phyloP scores from a whole-genome alignment of 106 monocot species.

The Dioscorea dumetorum region DNA sequence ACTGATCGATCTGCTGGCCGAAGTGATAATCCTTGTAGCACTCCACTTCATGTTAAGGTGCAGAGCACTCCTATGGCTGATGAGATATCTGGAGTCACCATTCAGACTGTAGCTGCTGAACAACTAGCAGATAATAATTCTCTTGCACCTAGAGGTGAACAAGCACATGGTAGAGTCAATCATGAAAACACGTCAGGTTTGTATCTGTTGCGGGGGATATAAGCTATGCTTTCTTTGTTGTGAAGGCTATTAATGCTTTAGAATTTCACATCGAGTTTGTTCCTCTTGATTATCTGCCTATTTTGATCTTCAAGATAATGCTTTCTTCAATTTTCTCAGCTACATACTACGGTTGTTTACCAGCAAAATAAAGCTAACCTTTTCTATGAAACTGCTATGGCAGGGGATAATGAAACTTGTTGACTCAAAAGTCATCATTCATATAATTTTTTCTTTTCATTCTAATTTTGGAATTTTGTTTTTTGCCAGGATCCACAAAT shows the following conservation, averaged over 20 bases:
- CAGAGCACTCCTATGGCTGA: constrained; percentile 22
- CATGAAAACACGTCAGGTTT: constrained; percentile 29
- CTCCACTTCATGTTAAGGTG: constrained; percentile 28
- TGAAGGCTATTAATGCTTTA: too few species aligned
- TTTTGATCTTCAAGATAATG: too few species aligned
- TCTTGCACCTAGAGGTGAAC: constrained; percentile 28
- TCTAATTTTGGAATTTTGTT: not conserved
- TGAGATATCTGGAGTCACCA: constrained; percentile 44
- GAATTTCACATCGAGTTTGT: too few species aligned
- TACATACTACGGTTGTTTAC: too few species aligned
- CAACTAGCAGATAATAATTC: not conserved
- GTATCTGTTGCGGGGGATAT: not conserved
- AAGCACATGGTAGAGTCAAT: constrained; percentile 25
- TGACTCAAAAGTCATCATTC: not conserved
- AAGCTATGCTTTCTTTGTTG: not conserved
- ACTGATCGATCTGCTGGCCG: constrained; percentile 19
- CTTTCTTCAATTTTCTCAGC: too few species aligned
- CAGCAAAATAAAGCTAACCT: too few species aligned
- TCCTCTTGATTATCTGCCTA: too few species aligned
- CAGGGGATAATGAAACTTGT: not conserved
- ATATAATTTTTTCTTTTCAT: too few species aligned
- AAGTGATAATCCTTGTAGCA: constrained; percentile 25
- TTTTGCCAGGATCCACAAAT: constrained; percentile 11
- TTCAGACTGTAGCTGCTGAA: constrained; percentile 29
- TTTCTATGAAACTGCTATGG: too few species aligned